Base-by-base conservation (phyloP, 1,284 basidiomycete genomes). In the Ustilago lituana region DNA sequence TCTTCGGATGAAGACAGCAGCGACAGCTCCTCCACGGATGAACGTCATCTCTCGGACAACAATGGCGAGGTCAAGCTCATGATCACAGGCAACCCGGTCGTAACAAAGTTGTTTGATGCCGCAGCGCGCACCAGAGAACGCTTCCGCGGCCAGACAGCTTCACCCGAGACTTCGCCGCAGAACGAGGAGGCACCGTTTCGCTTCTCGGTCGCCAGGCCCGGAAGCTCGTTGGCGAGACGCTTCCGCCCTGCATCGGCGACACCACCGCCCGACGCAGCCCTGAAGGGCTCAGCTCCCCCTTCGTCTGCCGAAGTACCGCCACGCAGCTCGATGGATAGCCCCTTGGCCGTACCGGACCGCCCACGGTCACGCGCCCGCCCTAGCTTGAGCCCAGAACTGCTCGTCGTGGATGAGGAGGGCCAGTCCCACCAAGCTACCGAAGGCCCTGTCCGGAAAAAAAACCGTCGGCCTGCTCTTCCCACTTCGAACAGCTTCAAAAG, bases 61-160 rank as follows among this genome's bases (percentile, higher is more conserved):
- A 58, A 32, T 3, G 61, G 46, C 17, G 73, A 73, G 54, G 74
- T 77, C 43, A 66, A 64, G 41, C 63, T 77, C 31, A 74, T 61
- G 62, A 73, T 77, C 50, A 65, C 57, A 0, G 74, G 61, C 37
- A 65, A 73, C 22, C 66, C 72, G 5, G 68, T 77, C 32, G 53
- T 76, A 19, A 64, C 45, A 19, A 60, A 50, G 36, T 59, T 61
- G 24, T 37, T 56, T 12, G 41, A 48, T 27, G 64, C 64, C 20
- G 60, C 54, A 1, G 41, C 50, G 1, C 47, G 54, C 19, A 58
- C 60, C 1, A 52, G 31, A 23, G 64, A 44, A 5, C 57, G 59
- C 7, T 43, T 68, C 6, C 55, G 67, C 19, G 46, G 27, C 12
- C 38, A 51, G 9, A 20, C 32, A 11, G 70, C 53, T 5, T 61